Percentiles rank a stretch among this genome's conserved stretches.
Evolutionary conservation across 345 rosid genomes (phyloP).

Genomic region (Eutrema yunnanense): DNA sequence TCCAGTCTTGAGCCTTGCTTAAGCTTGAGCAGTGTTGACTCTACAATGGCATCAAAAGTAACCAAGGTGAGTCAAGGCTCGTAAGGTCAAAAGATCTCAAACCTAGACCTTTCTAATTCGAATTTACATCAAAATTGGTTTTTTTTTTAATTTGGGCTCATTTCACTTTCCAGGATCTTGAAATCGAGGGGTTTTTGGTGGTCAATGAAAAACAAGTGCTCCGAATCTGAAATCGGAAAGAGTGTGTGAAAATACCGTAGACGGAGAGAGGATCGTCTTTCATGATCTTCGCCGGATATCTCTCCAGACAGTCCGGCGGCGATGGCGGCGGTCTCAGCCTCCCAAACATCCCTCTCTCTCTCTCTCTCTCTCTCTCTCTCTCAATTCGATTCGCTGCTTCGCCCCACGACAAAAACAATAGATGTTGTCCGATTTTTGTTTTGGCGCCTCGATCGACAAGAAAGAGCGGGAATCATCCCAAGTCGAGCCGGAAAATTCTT

Average conservation of each 20-base stretch:
- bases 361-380: background rate
- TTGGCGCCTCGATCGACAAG: conserved; percentile 15
- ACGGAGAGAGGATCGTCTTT: conserved; percentile 80
- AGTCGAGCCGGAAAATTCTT: background rate
- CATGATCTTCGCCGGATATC: conserved; percentile 60
- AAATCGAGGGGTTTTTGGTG: background rate
- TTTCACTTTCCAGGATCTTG: background rate
- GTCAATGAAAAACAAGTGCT: background rate
- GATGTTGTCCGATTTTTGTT: background rate
- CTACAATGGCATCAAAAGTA: conserved; percentile 34
- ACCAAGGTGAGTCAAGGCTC: background rate
- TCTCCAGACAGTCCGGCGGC: conserved; percentile 49
- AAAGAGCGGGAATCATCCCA: conserved; percentile 14
- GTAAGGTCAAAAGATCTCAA: background rate
- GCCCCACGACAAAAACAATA: background rate
- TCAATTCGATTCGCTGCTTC: background rate
- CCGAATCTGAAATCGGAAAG: background rate
- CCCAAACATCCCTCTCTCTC: conserved; percentile 49
- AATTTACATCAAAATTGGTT: background rate
- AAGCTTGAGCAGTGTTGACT: conserved; percentile 73
- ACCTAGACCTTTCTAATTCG: background rate
- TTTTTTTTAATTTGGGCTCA: background rate
- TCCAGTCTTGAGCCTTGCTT: conserved; percentile 57
- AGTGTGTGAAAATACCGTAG: conserved; percentile 44
- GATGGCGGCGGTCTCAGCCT: conserved; percentile 63